Conservation (phyloP, 1,284 basidiomycete species). For the Papiliotrema laurentii region DNA sequence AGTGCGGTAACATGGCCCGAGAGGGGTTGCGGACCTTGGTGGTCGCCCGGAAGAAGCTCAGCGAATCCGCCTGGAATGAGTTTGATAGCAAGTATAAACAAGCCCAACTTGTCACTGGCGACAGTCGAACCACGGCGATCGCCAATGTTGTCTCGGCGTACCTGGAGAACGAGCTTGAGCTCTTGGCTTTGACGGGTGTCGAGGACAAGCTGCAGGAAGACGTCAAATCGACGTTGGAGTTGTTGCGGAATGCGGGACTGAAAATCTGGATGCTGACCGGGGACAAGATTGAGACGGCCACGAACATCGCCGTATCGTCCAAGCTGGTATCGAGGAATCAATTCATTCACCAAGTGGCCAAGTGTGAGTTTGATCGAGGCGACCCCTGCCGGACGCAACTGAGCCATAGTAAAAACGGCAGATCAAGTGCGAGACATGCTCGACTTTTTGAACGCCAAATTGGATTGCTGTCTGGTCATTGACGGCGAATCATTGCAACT, state of each 20-base stretch:
- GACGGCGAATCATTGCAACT: slow-evolving; percentile 96
- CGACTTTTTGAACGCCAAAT: slow-evolving; percentile 91
- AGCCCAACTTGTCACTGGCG: slow-evolving; percentile 66
- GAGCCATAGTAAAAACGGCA: slow-evolving; percentile 64
- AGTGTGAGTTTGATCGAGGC: slow-evolving; percentile 57
- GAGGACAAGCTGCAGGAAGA: slow-evolving; percentile 99
- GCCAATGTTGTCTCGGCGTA: slow-evolving; percentile 65
- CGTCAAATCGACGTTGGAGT: slow-evolving; percentile 87
- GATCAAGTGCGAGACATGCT: slow-evolving; percentile 82
- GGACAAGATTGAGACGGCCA: slow-evolving; percentile 98
- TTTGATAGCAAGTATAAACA: slow-evolving; percentile 73
- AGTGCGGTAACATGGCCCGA: slow-evolving; percentile 96
- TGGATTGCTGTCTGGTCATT: slow-evolving; percentile 96
- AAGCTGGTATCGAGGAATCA: slow-evolving; percentile 94
- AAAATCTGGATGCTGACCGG: slow-evolving; percentile 99
- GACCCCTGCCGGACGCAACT: neutral
- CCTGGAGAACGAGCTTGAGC: slow-evolving; percentile 83
- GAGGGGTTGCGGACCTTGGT: slow-evolving; percentile 94
- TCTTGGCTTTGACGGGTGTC: slow-evolving; percentile 92
- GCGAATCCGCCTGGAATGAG: slow-evolving; percentile 62
- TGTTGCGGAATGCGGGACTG: slow-evolving; percentile 91
- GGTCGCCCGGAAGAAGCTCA: slow-evolving; percentile 75
- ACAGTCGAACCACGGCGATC: slow-evolving; percentile 79
- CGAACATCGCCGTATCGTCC: slow-evolving; percentile 95
- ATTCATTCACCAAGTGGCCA: slow-evolving; percentile 95